These are phyloP conservation scores for Xylariaceae sp. DNA, from an alignment of 2,329 filamentous ascomycete species.

Conservation along the genomic window DNA sequence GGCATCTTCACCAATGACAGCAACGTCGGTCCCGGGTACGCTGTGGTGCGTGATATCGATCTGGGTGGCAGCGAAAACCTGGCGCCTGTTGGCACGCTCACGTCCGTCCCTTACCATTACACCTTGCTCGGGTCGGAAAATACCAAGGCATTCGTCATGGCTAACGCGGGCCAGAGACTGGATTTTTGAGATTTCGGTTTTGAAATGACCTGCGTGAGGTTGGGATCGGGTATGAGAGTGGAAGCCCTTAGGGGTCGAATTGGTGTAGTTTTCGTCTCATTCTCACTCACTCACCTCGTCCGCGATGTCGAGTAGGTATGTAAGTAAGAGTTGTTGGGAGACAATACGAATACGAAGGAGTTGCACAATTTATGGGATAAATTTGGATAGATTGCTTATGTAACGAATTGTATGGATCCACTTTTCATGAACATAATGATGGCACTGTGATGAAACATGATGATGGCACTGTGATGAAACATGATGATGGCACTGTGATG, in stretches of 20 bases:
- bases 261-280: neutral
- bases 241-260: neutral
- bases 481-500: too few species aligned
- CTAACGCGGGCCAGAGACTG: constrained; percentile 21
- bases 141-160: constrained; percentile 33
- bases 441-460: too few species aligned
- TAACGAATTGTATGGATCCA: too few species aligned
- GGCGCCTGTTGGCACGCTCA: constrained; percentile 36
- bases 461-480: too few species aligned
- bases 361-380: too few species aligned
- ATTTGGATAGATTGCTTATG: too few species aligned
- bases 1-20: constrained; percentile 35
- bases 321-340: too few species aligned
- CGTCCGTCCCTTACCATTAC: constrained; percentile 38
- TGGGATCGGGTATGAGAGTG: neutral
- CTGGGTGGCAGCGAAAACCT: constrained; percentile 36
- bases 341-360: too few species aligned
- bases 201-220: neutral
- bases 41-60: constrained; percentile 35
- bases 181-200: constrained; percentile 8
- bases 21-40: constrained; percentile 29
- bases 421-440: too few species aligned
- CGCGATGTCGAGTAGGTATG: too few species aligned
- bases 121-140: constrained; percentile 32
- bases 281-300: constrained; percentile 36